Evolutionary conservation across 306 rosid genomes (phyloP), one percentile per base, ranked within the genome.

Genomic region (Ammopiptanthus mongolicus): DNA sequence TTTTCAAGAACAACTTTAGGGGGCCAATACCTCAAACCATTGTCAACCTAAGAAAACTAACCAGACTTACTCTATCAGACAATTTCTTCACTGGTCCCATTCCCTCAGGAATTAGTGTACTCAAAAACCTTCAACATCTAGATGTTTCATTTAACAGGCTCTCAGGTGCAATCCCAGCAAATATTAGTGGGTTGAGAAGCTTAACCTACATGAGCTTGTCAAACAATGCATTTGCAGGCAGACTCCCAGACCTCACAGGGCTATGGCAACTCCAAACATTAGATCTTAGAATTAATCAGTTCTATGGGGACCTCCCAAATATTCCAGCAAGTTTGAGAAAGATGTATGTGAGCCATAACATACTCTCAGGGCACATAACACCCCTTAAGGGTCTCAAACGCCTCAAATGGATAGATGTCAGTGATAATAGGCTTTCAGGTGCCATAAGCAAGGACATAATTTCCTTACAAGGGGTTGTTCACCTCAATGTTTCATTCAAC

Each of bases 401-500:
- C 37, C 37, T 84, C 1, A 63, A 29, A 9, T 64, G 69, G 83
- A 33, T 84, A 2, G 87, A 86, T 58, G 17, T 78, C 9, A 88
- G 93, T 51, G 75, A 69, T 8, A 86, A 81, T 31, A 77, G 74
- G 37, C 65, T 86, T 23, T 77, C 90, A 17, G 86, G 87, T 33
- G 34, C 41, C 8, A 80, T 84, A n/a, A 42, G n/a, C 22, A 66
- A 39, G n/a, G 84, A 75, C 9, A 8, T 78, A 0, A 44, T 88
- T 1, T 61, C 84, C 34, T 36, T 84, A 18, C 44, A 60, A 3
- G 22, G 17, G 1, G 14, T 82, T 18, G 55, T 57, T 65, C 66
- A 80, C 5, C 81, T 88, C 22, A 84, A 86, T 68, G 41, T 80
- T 55, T 84, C 90, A 8, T 62, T 56, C 29, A 88, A 88, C 51